Base-by-base conservation (phyloP, 108 stramenopile species). In the Fragilaria crotonensis region DNA sequence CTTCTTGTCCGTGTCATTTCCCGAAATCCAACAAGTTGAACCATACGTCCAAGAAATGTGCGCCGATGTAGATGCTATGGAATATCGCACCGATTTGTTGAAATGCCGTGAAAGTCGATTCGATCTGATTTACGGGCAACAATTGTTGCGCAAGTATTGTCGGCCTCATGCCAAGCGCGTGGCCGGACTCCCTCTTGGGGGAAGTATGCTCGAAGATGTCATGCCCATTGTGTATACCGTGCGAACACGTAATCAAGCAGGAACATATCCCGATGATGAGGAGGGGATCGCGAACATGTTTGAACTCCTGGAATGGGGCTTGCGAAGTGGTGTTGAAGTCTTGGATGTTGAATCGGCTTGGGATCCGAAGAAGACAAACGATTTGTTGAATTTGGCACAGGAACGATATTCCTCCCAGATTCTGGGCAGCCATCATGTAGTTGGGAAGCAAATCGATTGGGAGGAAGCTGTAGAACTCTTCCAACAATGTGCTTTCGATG, bases 151-250 rank as follows among this genome's bases (percentile, higher is more conserved):
- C 7, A 45, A 59, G 26, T 76, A 87, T 41, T 90, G 84, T 57
- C 77, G 85, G 5, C 79, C 82, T 0, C 61, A 81, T 60, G 81
- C 77, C 0, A 59, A 70, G 25, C 68, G 90, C 32, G 81, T 79
- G 0, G 87, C 91, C 18, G 85, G 84, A 2, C 56, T 93, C 53
- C 91, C 91, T 2, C 83, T 87, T 58, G 51, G 29, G 18, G 85
- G 72, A 1, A 55, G 66, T 19, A 75, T 87, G 1, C 71, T 90
- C 45, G 85, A 87, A 56, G 87, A 90, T 69, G 84, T 78, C 46
- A 76, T 96, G 65, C 97, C 97, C 2, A 79, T 97, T 53, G 93
- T 96, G 4, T 97, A 90, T 63, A 98, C 97, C 4, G 94, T 98
- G 7, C 80, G 97, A 26, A 94, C 94, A 3, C 68, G 72, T 33